These are phyloP conservation scores for Epichloe typhina DNA, from an alignment of 2,329 filamentous ascomycete genomes.

Conservation along the genomic window DNA sequence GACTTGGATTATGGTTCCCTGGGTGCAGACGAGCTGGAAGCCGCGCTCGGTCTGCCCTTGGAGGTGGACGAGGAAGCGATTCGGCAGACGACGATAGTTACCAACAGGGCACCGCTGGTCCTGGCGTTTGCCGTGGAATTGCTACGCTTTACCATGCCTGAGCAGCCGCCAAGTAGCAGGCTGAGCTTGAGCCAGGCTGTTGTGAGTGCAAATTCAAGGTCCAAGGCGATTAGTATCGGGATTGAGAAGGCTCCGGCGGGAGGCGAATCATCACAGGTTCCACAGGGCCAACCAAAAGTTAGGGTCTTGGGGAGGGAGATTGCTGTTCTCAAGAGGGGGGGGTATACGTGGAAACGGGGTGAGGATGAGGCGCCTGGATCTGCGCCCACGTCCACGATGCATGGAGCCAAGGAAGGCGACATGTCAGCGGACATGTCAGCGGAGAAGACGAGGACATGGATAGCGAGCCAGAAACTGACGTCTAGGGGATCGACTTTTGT, in stretches of 20 bases:
- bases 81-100: conserved; percentile 44
- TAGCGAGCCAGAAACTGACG: conserved; percentile 35
- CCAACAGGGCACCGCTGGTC: conserved; percentile 71
- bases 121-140: conserved; percentile 66
- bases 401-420: not conserved
- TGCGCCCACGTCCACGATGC: not conserved
- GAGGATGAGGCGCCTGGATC: not conserved
- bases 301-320: conserved; percentile 62
- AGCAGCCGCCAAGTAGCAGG: conserved; percentile 72
- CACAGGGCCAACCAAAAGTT: conserved; percentile 61
- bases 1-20: conserved; percentile 27
- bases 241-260: conserved; percentile 51
- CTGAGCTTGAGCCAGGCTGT: conserved; percentile 74
- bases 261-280: conserved; percentile 60
- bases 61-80: conserved; percentile 47
- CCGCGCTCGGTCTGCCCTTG: conserved; percentile 46
- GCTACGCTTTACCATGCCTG: conserved; percentile 69
- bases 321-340: conserved; percentile 61
- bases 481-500: conserved; percentile 44
- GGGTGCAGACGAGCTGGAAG: conserved; percentile 47
- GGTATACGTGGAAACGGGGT: conserved; percentile 39
- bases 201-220: conserved; percentile 66
- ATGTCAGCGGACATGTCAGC: conserved; percentile 5
- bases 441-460: conserved; percentile 28
- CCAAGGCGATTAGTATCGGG: conserved; percentile 63